Evolutionary conservation across 208 protist species (phyloP).

Genomic region (Borovskyia barvae): DNA sequence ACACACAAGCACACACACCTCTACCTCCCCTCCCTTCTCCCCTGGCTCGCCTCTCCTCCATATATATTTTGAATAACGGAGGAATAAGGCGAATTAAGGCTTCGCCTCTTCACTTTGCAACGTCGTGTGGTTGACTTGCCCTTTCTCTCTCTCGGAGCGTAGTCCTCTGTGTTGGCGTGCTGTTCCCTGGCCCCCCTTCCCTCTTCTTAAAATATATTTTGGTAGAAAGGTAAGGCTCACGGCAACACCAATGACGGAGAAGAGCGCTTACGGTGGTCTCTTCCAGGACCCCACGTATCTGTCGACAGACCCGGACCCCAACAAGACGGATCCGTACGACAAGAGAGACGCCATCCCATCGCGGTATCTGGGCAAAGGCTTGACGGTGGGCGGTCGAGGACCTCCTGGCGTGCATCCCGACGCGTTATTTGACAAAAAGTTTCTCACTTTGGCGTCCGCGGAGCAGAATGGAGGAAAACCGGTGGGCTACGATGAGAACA

Average conservation of each 20-base stretch:
- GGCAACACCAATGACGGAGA: conserved; percentile 46
- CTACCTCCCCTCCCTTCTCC: no score
- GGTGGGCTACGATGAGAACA: conserved; percentile 48
- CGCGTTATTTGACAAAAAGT: conserved; percentile 72
- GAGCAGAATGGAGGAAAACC: conserved; percentile 76
- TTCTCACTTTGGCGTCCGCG: conserved; percentile 68
- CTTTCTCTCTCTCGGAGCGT: neutral
- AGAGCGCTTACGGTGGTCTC: conserved; percentile 82
- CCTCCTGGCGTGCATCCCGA: conserved; percentile 47
- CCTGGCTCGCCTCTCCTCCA: no score
- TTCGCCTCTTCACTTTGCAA: no score
- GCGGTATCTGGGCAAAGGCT: conserved; percentile 74
- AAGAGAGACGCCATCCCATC: conserved; percentile 81
- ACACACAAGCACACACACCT: no score
- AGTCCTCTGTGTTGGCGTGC: neutral
- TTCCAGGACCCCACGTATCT: conserved; percentile 84
- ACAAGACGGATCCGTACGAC: conserved; percentile 78
- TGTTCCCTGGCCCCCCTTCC: no score
- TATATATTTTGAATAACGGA: no score
- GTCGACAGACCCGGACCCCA: conserved; percentile 59
- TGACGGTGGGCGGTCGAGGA: conserved; percentile 40
- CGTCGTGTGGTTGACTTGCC: no score
- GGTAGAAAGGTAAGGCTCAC: no score
- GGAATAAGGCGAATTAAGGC: no score
- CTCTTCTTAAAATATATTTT: no score